Base-by-base conservation (phyloP, 1,284 basidiomycete genomes). In the Irpex sp. region DNA sequence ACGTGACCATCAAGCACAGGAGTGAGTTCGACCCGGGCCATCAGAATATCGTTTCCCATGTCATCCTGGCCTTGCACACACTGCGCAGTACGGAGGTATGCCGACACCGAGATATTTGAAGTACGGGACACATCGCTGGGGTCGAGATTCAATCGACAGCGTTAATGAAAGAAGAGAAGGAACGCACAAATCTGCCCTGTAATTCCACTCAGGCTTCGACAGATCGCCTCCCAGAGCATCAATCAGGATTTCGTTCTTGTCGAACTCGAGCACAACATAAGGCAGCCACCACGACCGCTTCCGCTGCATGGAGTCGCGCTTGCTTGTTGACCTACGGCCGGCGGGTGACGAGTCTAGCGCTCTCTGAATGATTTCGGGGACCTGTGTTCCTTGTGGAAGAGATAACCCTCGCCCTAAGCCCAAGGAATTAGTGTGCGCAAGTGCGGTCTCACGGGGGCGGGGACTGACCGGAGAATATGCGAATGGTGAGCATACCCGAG, bases 231-330 rank as follows among this genome's bases (percentile, higher is more conserved):
- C 96, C 68, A 98, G 84, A 5, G 96, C 95, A 79, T 98, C 96
- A 67, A 98, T 92, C 69, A 99, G 81, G 68, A 99, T 91, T 77
- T 99, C 96, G 79, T 99, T 99, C 87, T 98, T 98, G 83, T 99
- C 97, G 80, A 98, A 99, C 77, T 98, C 96, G 68, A 98, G 87
- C 48, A 97, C 96, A 74, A 97, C 90, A 72, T 98, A 99, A 21
- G 97, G 97, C 38, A 99, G 83, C 94, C 94, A 98, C 95, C 95
- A 97, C 74, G 87, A 88, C 66, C 94, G 92, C 75, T 90, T 93
- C 69, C 96, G 84, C 74, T 96, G 94, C 75, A 96, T 79, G 72
- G 91, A 93, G 71, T 96, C 94, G 55, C 93, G 85, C 74, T 93
- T 92, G 72, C 85, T 86, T 2, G 83, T 81, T 1, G 85, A 85